These are phyloP conservation scores for Solanum sparsipilum DNA, from an alignment of 257 asterid genomes.

Conservation along the genomic window DNA sequence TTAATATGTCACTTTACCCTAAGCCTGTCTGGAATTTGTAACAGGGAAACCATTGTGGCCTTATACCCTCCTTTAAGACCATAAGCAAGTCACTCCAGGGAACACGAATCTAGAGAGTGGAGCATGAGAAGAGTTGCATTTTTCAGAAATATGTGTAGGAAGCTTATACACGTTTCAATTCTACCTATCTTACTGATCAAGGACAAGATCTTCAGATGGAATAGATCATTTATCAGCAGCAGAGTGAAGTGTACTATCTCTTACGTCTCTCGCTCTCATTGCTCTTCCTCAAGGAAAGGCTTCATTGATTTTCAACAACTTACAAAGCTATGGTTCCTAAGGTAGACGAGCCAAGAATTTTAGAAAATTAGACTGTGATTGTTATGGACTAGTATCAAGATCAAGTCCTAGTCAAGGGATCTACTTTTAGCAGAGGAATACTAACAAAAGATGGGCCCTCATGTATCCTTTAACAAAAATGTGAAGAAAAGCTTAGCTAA, in stretches of 20 bases:
- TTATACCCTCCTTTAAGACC: background rate
- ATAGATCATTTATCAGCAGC: background rate
- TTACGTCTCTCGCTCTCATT: background rate
- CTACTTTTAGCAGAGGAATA: background rate
- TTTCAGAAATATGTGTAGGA: background rate
- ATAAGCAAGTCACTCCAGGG: background rate
- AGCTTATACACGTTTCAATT: background rate
- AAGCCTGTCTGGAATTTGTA: background rate
- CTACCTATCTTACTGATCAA: background rate
- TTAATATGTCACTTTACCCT: background rate
- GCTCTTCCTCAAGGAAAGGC: background rate
- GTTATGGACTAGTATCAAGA: background rate
- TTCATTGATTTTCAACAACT: background rate
- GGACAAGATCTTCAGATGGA: background rate
- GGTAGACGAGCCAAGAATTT: background rate
- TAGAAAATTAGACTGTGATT: background rate
- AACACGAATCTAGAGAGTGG: background rate
- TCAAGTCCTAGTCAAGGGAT: background rate
- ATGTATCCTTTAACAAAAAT: background rate
- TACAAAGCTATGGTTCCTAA: background rate
- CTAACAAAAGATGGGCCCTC: background rate
- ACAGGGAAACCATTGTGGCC: background rate
- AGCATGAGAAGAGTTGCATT: background rate
- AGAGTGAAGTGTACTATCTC: background rate
- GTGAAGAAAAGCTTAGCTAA: background rate